Evolutionary conservation across 192 early-diverging fungal genomes (phyloP).

Genomic region (Mycoemilia scoparia): DNA sequence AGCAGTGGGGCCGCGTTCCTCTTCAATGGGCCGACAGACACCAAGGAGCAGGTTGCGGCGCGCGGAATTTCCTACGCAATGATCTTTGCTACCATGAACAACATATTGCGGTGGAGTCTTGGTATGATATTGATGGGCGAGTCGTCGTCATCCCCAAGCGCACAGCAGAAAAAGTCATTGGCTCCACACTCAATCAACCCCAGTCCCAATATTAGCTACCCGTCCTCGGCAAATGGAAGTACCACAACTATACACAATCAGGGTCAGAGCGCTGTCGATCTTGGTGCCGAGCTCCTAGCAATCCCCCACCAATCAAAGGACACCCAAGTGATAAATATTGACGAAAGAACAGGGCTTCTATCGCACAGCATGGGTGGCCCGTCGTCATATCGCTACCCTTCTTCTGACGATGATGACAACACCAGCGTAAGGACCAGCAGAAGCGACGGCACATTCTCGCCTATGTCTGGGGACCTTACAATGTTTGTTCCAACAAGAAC

Average conservation of each 20-base stretch:
- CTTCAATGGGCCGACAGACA: slow-evolving; percentile 22
- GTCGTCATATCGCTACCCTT: no score
- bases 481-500: slow-evolving; percentile 2
- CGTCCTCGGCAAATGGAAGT: slow-evolving; percentile 2
- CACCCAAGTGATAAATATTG: no score
- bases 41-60: slow-evolving; percentile 21
- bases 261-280: neutral
- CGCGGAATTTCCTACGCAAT: slow-evolving; percentile 63
- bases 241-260: no score
- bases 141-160: slow-evolving; percentile 11
- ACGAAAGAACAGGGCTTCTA: no score
- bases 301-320: no score
- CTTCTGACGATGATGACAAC: slow-evolving; percentile 1
- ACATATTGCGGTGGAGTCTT: slow-evolving; percentile 61
- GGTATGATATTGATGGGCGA: slow-evolving; percentile 45
- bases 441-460: no score
- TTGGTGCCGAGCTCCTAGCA: no score
- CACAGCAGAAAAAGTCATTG: slow-evolving; percentile 7
- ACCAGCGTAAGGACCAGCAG: no score
- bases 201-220: slow-evolving; percentile 11
- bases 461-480: slow-evolving; percentile 12
- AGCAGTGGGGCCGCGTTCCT: slow-evolving; percentile 24
- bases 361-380: no score
- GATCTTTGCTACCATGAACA: slow-evolving; percentile 61
- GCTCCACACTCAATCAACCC: slow-evolving; percentile 15